phyloP scores from a whole-genome alignment of 164 flowering plant genomes.

The Umbilicus rupestris region DNA sequence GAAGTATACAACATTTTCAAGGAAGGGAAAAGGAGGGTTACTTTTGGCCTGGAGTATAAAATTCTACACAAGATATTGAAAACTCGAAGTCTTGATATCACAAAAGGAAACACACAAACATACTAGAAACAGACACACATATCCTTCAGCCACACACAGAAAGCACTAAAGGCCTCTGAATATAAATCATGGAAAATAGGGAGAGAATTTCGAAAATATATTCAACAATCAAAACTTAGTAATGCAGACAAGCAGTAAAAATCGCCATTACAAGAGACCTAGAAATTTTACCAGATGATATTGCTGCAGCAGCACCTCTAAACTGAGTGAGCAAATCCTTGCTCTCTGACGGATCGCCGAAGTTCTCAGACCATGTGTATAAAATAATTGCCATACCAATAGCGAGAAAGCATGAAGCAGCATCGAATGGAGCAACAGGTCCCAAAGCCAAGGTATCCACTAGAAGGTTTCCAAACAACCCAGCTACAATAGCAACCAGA shows the following conservation, averaged over 20 bases:
- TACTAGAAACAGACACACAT: background rate
- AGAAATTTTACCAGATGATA: slow-evolving; percentile 65
- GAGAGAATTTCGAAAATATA: background rate
- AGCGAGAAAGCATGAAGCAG: slow-evolving; percentile 85
- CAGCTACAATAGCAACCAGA: slow-evolving; percentile 79
- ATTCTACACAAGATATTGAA: background rate
- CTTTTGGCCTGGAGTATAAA: background rate
- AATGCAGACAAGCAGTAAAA: background rate
- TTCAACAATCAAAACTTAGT: background rate
- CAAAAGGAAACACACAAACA: too few species aligned
- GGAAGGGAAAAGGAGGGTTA: too few species aligned
- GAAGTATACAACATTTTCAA: too few species aligned
- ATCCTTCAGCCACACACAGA: background rate
- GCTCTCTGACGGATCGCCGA: slow-evolving; percentile 88
- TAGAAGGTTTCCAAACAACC: slow-evolving; percentile 77
- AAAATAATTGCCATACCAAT: slow-evolving; percentile 85
- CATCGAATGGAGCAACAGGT: slow-evolving; percentile 96
- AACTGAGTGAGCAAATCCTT: slow-evolving; percentile 88
- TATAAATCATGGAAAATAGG: background rate
- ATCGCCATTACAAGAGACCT: too few species aligned
- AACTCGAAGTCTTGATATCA: background rate
- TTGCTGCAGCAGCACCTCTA: slow-evolving; percentile 86
- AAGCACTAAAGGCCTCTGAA: background rate
- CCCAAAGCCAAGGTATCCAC: slow-evolving; percentile 71
- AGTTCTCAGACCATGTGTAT: slow-evolving; percentile 86